Base-by-base conservation (phyloP, 164 flowering plant species). In the Vitis labrusca region DNA sequence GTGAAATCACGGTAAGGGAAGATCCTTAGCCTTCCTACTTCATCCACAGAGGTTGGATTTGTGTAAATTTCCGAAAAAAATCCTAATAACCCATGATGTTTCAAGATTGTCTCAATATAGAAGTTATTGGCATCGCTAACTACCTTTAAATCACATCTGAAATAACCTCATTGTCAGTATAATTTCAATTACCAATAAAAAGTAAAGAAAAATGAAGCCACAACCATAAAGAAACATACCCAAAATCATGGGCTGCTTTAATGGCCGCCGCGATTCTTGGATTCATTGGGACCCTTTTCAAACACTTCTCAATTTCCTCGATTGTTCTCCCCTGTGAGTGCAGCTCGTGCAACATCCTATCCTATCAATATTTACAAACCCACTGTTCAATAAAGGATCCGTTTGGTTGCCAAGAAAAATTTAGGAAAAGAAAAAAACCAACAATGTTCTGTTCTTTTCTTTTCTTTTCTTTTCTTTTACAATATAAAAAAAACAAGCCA, bases 71-170 rank as follows among this genome's bases (percentile, higher is more conserved):
- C 85, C 0, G 94, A 80, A 63, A 94, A 94, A 76, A 82, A 92
- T 17, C 74, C 79, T 52, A 79, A 74, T 55, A 93, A 17, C 11
- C 87, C 96, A 80, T 88, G 83, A 63, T 88, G 85, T 49, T 85
- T 80, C 85, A 93, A 71, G 59, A 93, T 88, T 32, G 87, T 89
- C 79, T 88, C 90, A 50, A 93, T 90, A 78, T 77, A 93, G 68
- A 89, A 90, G 67, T 70, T 66, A 64, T 91, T 91, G n/a, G 97
- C 92, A 77, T 93, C 97, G 49, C 98, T 93, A 16, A 82, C 69
- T 16, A 91, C 85, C 79, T 81, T 87, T 76, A 91, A 77, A 32
- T 93, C 95, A 79, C 94, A 93, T 68, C 98, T 93, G 81, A 61
- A 85, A 72, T 27, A 63, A 58, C 49, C 16, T 57, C 49, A 70